Percentiles rank a stretch among this genome's conserved stretches.
These are phyloP conservation scores for Gloeophyllum trabeum DNA, from an alignment of 768 basidiomycete species.

Conservation along the genomic window DNA sequence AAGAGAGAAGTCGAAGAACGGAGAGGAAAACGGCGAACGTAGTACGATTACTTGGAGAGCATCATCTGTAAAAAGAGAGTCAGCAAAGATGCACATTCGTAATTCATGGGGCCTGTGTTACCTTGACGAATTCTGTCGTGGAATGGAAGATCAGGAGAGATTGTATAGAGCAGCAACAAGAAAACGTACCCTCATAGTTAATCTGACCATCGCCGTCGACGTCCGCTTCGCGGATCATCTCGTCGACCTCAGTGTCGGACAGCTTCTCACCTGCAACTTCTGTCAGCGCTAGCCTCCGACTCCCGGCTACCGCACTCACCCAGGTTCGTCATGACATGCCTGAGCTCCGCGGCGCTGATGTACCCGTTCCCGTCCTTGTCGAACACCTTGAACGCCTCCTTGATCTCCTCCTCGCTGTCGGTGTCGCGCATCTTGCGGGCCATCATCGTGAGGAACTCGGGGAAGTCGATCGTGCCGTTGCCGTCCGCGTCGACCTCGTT, in stretches of 20 bases:
- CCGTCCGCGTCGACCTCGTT: constrained; percentile 88
- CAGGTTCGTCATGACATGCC: constrained; percentile 78
- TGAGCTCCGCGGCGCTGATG: constrained; percentile 78
- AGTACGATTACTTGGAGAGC: too few species aligned
- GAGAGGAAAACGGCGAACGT: too few species aligned
- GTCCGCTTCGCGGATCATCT: constrained; percentile 97
- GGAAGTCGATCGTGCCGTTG: constrained; percentile 78
- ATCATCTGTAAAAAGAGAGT: too few species aligned
- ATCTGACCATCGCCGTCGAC: constrained; percentile 92
- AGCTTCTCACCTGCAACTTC: constrained; percentile 64
- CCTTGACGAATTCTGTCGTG: too few species aligned
- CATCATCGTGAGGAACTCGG: constrained; percentile 78
- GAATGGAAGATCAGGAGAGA: too few species aligned
- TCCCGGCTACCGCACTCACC: not conserved
- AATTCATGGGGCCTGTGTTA: too few species aligned
- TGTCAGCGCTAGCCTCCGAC: not conserved
- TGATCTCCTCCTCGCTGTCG: constrained; percentile 90
- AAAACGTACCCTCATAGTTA: constrained; percentile 65
- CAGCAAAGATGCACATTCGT: too few species aligned
- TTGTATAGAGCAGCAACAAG: too few species aligned
- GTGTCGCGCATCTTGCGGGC: constrained; percentile 86
- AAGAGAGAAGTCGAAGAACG: too few species aligned
- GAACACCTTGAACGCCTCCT: constrained; percentile 94
- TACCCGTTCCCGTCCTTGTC: constrained; percentile 93
- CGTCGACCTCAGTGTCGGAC: constrained; percentile 78